phyloP scores from a whole-genome alignment of 441 rosid genomes.

The Eutrema salsugineum region DNA sequence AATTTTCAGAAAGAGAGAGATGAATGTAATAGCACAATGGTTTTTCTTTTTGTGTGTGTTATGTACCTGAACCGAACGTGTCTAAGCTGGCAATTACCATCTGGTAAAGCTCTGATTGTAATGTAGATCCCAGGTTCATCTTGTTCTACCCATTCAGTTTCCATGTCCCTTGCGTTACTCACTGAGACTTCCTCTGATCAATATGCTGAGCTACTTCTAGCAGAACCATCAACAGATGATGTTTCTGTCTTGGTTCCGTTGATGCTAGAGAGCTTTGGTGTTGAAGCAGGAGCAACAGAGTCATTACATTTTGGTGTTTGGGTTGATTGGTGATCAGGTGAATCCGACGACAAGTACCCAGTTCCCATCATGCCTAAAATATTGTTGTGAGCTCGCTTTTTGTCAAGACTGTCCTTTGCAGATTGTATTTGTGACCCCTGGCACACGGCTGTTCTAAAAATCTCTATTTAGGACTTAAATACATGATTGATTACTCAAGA shows the following conservation, averaged over 20 bases:
- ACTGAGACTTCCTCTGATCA: conserved; percentile 75
- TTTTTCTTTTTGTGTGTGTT: neutral
- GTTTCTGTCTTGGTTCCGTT: conserved; percentile 71
- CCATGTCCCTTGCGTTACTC: conserved; percentile 78
- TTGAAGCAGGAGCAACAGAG: conserved; percentile 54
- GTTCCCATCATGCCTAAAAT: conserved; percentile 19
- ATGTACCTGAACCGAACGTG: conserved; percentile 88
- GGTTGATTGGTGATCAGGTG: conserved; percentile 52
- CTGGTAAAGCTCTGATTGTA: conserved; percentile 73
- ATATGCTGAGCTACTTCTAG: conserved; percentile 62
- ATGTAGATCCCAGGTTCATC: conserved; percentile 92
- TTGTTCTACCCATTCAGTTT: conserved; percentile 90
- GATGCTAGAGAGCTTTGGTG: conserved; percentile 66
- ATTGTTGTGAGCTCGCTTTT: conserved; percentile 39
- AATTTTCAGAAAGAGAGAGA: neutral
- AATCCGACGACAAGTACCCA: conserved; percentile 60
- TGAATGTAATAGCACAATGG: conserved; percentile 31
- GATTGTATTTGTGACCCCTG: conserved; percentile 63
- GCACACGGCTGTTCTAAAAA: neutral
- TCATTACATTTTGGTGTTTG: conserved; percentile 33
- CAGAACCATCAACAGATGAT: conserved; percentile 70
- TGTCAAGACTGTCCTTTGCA: conserved; percentile 58
- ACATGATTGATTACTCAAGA: neutral
- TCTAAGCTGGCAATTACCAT: conserved; percentile 77
- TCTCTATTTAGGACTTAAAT: neutral